A percentile compares a stretch with the other conserved stretches of the same genome.
These are phyloP conservation scores for Arthrobotrys megalospora DNA, from an alignment of 2,329 filamentous ascomycete genomes.

Conservation along the genomic window DNA sequence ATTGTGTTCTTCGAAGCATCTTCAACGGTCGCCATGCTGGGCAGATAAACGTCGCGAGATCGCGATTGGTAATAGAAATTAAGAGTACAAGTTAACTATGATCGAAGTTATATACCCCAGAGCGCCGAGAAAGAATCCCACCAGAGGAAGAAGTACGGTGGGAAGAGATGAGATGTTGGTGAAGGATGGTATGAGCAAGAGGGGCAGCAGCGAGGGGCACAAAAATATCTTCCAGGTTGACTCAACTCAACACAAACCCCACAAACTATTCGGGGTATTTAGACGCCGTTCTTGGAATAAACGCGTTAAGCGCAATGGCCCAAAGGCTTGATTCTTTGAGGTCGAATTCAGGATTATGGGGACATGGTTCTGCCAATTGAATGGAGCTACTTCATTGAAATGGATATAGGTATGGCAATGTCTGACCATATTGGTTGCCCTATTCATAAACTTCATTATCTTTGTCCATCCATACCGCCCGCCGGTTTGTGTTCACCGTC, in stretches of 20 bases:
- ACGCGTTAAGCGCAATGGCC: too few species aligned
- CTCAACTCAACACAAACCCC: conserved; percentile 54
- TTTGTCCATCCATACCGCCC: neutral
- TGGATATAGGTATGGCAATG: too few species aligned
- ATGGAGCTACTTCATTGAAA: too few species aligned
- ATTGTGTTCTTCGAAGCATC: conserved; percentile 73
- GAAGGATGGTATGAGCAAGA: neutral
- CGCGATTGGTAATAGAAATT: neutral
- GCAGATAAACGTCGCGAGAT: conserved; percentile 15
- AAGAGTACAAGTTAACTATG: neutral
- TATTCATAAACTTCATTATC: neutral
- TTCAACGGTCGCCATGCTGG: conserved; percentile 59
- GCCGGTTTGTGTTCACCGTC: neutral
- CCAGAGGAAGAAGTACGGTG: neutral
- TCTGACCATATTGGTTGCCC: too few species aligned
- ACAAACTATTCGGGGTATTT: conserved; percentile 10
- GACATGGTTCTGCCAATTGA: too few species aligned
- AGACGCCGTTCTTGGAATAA: too few species aligned
- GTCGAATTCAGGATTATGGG: too few species aligned
- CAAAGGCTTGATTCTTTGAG: too few species aligned
- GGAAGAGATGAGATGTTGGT: conserved; percentile 4
- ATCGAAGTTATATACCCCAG: neutral
- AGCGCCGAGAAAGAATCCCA: neutral
- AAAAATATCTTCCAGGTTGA: conserved; percentile 41
- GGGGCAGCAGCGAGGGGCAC: conserved; percentile 29